Base-by-base conservation (phyloP, 768 basidiomycete genomes). In the Tephrocybe sp. region DNA sequence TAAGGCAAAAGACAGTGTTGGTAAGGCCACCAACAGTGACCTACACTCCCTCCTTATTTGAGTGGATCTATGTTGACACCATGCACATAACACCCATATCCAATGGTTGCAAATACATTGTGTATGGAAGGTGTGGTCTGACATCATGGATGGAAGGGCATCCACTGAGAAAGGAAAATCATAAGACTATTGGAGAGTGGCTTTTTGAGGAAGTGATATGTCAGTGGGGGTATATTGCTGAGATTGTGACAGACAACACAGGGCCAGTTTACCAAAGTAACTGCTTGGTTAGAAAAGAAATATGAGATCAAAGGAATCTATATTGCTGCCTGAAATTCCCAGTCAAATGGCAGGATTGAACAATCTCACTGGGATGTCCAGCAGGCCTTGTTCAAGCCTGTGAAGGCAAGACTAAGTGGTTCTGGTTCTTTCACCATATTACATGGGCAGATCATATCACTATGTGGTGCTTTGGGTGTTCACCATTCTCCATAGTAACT, bases 251-350 rank as follows among this genome's bases (percentile, higher is more conserved):
- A 4, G 34, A 36, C 34, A 36, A 36, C 34, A 14, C 34, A 14
- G 34, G n/a, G 34, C 4, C 34, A 36, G 34, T 36, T 36, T 14
- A 36, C 6, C 7, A 36, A 36, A 15, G 34, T 36, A 9, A 15
- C 34, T 4, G 44, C 59, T 2, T 52, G 36, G 34, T 51, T 66
- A 0, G 46, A 53, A 4, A 49, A 56, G 15, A 52, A 55, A 10
- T 69, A 69, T 14, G 49, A 68, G 2, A 74, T 79, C 15, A 45
- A 53, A 0, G 72, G 76, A 37, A 75, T 78, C 14, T 51, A 59
- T 0, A 74, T 78, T 3, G 73, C 67, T 0, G 59, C 67, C 0
- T 79, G 78, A 59, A 78, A 78, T 46, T 75, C 69, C 0, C 65
- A 59, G 2, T 71, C 72, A 0, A 77, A 78, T 12, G 66, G 76